Evolutionary conservation across 2,329 filamentous ascomycete species (phyloP), one percentile per base, ranked within the genome.

Genomic region (Reticulascus tulasneorum): DNA sequence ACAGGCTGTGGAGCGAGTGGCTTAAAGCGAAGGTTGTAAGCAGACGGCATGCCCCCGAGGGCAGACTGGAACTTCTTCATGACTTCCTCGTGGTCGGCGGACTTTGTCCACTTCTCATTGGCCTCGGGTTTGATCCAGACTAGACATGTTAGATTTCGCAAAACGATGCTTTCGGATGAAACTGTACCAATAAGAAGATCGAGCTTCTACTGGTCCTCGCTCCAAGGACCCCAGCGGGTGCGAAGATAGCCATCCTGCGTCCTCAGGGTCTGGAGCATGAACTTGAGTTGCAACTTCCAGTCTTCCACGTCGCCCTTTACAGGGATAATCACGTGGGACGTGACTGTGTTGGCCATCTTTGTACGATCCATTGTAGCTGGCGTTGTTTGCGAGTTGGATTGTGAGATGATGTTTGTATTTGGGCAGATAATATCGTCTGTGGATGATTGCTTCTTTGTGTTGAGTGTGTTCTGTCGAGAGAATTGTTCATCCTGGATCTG

Each of bases 181-280:
- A 5, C 8, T 3, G n/a, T 41, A 41, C 38, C 38, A 16, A 36
- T 38, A n/a, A 41, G 33, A 8, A 41, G 24, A 9, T 41, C 38
- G 3, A 41, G 30, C 10, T 18, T 23, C 30, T 41, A 31, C 23
- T 41, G 35, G 11, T 41, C 31, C 29, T 41, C 38, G 10, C 22
- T 34, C 35, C 38, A 41, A 27, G 38, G 38, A 9, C 38, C 38
- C 38, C 38, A 41, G 19, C 38, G 29, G 16, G 29, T 39, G 19
- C 38, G 35, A 13, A 41, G 38, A 27, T 41, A 41, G 7, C 35
- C 38, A 15, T 41, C 29, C 3, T 41, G 35, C 16, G 17, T 29
- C 22, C 38, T 41, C 22, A 41, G 16, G 2, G 38, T 36, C 15
- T 38, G 35, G 23, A 41, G 38, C 19, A 38, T 38, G 11, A 36